Evolutionary conservation across 345 rosid genomes (phyloP), one percentile per base, ranked within the genome.

Genomic region (Populus alba): DNA sequence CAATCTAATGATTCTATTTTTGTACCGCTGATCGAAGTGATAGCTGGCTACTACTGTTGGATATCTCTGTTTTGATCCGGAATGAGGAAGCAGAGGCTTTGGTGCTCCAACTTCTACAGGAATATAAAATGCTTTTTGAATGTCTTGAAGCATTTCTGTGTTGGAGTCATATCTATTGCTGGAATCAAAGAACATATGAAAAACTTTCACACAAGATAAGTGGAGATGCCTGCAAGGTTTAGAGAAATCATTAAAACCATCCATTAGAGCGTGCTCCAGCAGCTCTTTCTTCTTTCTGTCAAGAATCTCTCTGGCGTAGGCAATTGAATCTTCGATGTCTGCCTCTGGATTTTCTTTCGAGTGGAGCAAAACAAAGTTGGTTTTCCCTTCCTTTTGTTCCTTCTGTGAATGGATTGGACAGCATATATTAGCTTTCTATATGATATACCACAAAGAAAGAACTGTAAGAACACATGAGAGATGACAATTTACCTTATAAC

Each of bases 181-280:
- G 45, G 90, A 81, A 81, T 85, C 69, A 70, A 77, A 89, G 77
- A 91, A 89, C 90, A 88, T 87, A 37, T 78, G 79, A 73, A 85
- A 91, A 27, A 81, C 83, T 81, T 88, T 83, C 63, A 77, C 41
- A 68, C 84, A 84, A 1, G 85, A 74, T 71, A 91, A 65, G 77
- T 91, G 87, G 29, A 89, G 82, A 29, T 71, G 84, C 75, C 81
- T 89, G 82, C 76, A 70, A 1, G 84, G 5, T 66, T 81, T 86
- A 8, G 91, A 82, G 51, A 91, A 57, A 65, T 84, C 84, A 43
- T 79, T 72, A n/a, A 68, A 69, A 37, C 84, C 85, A 43, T 77
- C 85, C 70, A 77, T 72, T 27, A 91, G 74, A 73, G 86, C 86
- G 49, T 85, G 87, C 72, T 88, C 29, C 2, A 91, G 18, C 1